Conservation (phyloP, 1,284 basidiomycete genomes). For the Moesziomyces sp. region DNA sequence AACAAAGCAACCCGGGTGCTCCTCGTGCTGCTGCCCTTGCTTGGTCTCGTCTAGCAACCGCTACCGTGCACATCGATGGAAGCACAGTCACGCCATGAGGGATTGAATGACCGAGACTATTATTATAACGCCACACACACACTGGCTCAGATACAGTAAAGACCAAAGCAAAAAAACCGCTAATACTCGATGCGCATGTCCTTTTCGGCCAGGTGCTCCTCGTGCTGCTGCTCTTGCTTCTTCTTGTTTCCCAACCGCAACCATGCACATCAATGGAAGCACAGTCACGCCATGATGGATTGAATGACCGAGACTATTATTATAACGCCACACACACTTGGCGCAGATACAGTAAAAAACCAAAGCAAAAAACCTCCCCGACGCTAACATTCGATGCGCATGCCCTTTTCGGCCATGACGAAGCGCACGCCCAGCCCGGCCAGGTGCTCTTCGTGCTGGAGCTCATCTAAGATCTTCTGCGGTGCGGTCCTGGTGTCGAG, state of each 20-base stretch:
- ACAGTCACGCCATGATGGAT: no score
- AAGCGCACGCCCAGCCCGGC: conserved; percentile 54
- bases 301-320: no score
- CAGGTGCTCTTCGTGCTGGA: conserved; percentile 35
- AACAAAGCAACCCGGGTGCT: no score
- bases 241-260: conserved; percentile 5
- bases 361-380: not conserved
- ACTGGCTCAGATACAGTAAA: not conserved
- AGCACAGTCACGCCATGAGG: no score
- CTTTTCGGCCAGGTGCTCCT: conserved; percentile 51
- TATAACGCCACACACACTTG: no score
- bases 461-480: conserved; percentile 54
- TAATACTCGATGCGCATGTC: conserved; percentile 58
- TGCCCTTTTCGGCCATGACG: conserved; percentile 60
- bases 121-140: no score
- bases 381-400: conserved; percentile 52
- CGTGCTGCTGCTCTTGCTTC: conserved; percentile 30
- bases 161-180: not conserved
- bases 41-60: no score
- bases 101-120: no score
- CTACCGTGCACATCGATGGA: no score
- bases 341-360: not conserved
- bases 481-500: conserved; percentile 51
- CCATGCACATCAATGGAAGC: no score
- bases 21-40: no score